A percentile compares a stretch with the other conserved stretches of the same genome.
phyloP scores from a whole-genome alignment of 1,284 basidiomycete species.

The Boletellus sp. region DNA sequence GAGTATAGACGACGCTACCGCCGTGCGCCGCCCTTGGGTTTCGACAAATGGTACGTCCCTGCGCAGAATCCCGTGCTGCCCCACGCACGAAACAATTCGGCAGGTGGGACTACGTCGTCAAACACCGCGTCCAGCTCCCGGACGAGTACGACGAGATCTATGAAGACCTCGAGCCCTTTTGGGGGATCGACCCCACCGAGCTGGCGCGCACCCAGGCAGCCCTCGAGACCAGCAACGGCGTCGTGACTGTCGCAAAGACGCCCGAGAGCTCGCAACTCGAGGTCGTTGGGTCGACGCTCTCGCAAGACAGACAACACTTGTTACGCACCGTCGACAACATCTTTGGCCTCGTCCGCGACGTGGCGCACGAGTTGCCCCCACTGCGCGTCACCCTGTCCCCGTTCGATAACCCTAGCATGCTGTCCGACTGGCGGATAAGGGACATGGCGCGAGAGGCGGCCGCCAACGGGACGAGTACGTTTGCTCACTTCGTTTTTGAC shows the following conservation, averaged over 20 bases:
- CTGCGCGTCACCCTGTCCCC: conserved; percentile 32
- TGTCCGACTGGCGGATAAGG: conserved; percentile 28
- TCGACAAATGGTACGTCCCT: conserved; percentile 50
- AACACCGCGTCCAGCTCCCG: conserved; percentile 52
- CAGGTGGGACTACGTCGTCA: conserved; percentile 58
- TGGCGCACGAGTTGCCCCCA: conserved; percentile 26
- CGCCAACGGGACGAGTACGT: conserved; percentile 28
- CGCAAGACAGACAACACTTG: not conserved
- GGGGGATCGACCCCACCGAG: conserved; percentile 49
- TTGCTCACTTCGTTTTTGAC: not conserved
- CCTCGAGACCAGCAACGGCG: conserved; percentile 33
- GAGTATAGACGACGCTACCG: conserved; percentile 49
- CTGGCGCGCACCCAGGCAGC: conserved; percentile 38
- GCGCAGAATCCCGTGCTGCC: not conserved
- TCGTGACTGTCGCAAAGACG: conserved; percentile 18
- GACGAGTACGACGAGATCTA: conserved; percentile 61
- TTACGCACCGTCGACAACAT: conserved; percentile 6
- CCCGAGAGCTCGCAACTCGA: conserved; percentile 5
- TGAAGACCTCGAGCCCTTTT: conserved; percentile 50
- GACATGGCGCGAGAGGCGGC: conserved; percentile 26
- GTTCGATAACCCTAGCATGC: conserved; percentile 29
- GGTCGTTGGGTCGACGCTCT: conserved; percentile 14
- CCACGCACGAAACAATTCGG: no score
- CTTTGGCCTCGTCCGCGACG: conserved; percentile 18
- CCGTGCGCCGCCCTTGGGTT: conserved; percentile 49